A percentile compares a stretch with the other conserved stretches of the same genome.
Conservation (phyloP, 176 grass and related monocot genomes). For the Typha latifolia region DNA sequence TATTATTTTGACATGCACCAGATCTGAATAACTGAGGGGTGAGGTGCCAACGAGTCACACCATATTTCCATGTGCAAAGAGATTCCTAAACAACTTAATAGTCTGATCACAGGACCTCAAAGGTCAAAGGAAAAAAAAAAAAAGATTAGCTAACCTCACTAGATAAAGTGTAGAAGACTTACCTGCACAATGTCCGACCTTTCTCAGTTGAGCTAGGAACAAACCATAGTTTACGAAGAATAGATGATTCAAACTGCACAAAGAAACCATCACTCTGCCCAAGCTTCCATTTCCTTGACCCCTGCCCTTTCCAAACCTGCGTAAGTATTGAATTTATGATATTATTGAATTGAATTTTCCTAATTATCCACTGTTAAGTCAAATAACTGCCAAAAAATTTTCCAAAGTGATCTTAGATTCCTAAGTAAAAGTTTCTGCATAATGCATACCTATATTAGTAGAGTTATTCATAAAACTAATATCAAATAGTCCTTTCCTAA, state of each 20-base stretch:
- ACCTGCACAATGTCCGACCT: slow-evolving; percentile 76
- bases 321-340: slow-evolving; percentile 2
- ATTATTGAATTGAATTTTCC: background rate
- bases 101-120: background rate
- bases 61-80: slow-evolving; percentile 6
- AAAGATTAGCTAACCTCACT: background rate
- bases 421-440: background rate
- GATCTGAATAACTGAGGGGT: slow-evolving; percentile 13
- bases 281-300: slow-evolving; percentile 96
- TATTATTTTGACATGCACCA: background rate
- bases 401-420: background rate
- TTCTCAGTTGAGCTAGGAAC: slow-evolving; percentile 73
- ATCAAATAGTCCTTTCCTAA: background rate
- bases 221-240: slow-evolving; percentile 72
- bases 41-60: background rate
- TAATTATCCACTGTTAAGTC: background rate
- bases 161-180: background rate
- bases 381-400: background rate
- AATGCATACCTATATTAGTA: too few relatives aligned
- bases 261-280: slow-evolving; percentile 94
- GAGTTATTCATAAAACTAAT: slow-evolving; percentile 1
- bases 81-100: background rate
- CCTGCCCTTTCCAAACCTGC: slow-evolving; percentile 94
- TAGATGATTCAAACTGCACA: slow-evolving; percentile 83
- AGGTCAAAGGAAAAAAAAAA: background rate